Conservation (phyloP, 805 yeast species). For the Schwanniomyces polymorphus region DNA sequence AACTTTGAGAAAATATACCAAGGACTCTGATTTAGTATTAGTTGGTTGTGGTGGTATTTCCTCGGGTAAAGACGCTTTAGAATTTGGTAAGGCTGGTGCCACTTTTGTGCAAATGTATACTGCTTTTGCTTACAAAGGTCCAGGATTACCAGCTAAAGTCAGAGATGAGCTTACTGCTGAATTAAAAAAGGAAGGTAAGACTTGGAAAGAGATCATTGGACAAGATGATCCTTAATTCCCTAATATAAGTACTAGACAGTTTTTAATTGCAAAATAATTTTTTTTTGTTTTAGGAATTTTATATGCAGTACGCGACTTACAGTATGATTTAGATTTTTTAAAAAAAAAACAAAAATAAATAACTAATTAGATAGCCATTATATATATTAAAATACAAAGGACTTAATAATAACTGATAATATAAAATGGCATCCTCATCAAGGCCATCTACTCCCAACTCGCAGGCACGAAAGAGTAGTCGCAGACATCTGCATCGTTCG, state of each 20-base stretch:
- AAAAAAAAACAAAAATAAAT: not conserved
- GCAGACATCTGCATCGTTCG: constrained; percentile 26
- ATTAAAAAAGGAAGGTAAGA: constrained; percentile 69
- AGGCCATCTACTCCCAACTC: constrained; percentile 21
- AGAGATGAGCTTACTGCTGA: constrained; percentile 44
- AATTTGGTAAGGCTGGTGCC: constrained; percentile 93
- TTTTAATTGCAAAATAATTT: not conserved
- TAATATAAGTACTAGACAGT: not conserved
- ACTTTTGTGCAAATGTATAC: constrained; percentile 86
- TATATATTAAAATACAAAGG: not conserved
- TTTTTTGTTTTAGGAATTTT: not conserved
- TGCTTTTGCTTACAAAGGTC: constrained; percentile 89
- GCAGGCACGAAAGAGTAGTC: constrained; percentile 13
- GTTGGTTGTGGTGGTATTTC: constrained; percentile 95
- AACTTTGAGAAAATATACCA: constrained; percentile 71
- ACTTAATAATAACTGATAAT: not conserved
- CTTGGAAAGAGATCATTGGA: constrained; percentile 82
- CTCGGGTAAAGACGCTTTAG: constrained; percentile 85
- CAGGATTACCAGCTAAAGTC: constrained; percentile 63
- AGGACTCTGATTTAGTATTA: constrained; percentile 69
- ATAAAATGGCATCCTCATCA: constrained; percentile 14
- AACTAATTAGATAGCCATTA: not conserved
- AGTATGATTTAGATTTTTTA: not conserved
- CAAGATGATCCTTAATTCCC: constrained; percentile 36
- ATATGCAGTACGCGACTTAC: constrained; percentile 1